Base-by-base conservation (phyloP, 768 basidiomycete species). In the Lactarius pseudohatsudake region DNA sequence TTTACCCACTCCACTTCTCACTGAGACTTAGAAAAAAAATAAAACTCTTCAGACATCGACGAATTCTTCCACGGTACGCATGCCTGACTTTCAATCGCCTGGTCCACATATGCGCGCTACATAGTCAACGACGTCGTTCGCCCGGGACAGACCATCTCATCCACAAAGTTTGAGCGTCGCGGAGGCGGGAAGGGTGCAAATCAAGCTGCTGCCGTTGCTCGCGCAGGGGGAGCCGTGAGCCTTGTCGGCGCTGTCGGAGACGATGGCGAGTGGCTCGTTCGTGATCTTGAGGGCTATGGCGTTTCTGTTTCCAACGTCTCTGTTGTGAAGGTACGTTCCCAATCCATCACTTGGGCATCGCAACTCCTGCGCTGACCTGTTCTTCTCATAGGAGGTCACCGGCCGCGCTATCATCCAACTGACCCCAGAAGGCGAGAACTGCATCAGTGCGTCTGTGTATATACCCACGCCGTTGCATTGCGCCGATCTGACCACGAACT, bases 141-240 rank as follows among this genome's bases (percentile, higher is more conserved):
- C 41, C 84, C 86, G 1, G 86, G 86, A 36, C 81, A 87, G 74
- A 88, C 86, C 4, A 82, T 86, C 34, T 85, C 85, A 1, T 86
- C 86, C 9, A 73, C 75, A 34, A 72, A 68, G 1, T 80, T 84
- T 60, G 81, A 82, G 59, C 80, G 82, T 59, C 79, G 82, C 0
- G 77, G 82, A 2, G 86, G 86, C 5, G 86, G 86, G 1, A 87
- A 87, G 72, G 86, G 86, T 40, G 86, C 84, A 10, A 88, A 88
- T 72, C 86, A 88, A 73, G 84, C 86, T 7, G 82, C 83, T 7
- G 84, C 86, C 2, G 77, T 86, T 26, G 80, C 81, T 0, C 79
- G 79, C 45, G 85, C 86, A 18, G 83, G 83, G 15, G 84, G 78
- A 1, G 69, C 62, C 5, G 84, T 81, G 16, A 74, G 76, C 59